Percentiles rank a stretch among this genome's conserved stretches.
phyloP scores from a whole-genome alignment of 768 basidiomycete genomes.

The Suillus ampliporus region DNA sequence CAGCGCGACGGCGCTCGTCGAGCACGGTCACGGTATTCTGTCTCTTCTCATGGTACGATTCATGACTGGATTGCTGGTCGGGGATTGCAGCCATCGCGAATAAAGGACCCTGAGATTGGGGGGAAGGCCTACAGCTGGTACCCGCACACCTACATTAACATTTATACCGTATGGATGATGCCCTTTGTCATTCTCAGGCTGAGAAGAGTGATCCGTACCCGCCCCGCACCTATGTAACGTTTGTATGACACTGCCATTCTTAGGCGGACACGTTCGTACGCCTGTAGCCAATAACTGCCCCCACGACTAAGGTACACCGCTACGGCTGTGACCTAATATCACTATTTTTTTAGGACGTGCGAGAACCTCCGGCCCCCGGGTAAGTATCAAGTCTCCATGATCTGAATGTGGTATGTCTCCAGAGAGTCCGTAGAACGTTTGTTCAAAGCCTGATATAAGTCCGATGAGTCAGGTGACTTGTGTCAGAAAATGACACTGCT shows the following conservation, averaged over 20 bases:
- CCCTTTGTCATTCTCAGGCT: not conserved
- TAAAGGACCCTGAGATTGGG: not conserved
- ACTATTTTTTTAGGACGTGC: not conserved
- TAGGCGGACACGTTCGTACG: not conserved
- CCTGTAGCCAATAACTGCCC: not conserved
- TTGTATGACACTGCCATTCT: not conserved
- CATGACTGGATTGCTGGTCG: conserved; percentile 36
- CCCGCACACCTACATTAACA: not conserved
- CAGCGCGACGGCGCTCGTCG: conserved; percentile 77
- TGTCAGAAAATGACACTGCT: too few relatives aligned
- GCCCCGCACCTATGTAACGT: not conserved
- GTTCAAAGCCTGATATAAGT: not conserved
- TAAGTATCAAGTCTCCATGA: not conserved
- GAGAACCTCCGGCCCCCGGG: not conserved
- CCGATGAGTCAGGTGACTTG: too few relatives aligned
- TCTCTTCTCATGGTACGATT: conserved; percentile 34
- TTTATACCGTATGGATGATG: not conserved
- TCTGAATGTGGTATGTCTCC: not conserved
- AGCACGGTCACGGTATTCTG: conserved; percentile 45
- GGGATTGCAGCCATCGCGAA: conserved; percentile 25
- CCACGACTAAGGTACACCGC: not conserved
- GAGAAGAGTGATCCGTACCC: not conserved
- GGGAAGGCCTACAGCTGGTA: not conserved
- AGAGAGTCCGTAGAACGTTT: not conserved
- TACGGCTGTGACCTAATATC: not conserved